Base-by-base conservation (phyloP, 805 yeast species). In the Ogataea trehalophila region DNA sequence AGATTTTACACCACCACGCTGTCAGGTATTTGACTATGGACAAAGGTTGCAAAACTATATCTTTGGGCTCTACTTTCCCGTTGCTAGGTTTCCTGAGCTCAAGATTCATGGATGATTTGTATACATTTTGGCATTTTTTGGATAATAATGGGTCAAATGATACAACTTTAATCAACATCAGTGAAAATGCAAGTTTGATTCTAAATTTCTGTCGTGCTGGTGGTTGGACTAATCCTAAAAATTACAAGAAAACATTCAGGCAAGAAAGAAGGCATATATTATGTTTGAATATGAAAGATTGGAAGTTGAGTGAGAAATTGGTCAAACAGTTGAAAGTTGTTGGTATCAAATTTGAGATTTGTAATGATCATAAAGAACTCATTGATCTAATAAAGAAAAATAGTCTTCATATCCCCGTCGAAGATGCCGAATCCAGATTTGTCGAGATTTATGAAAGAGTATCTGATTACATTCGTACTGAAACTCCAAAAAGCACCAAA, bases 281-380 rank as follows among this genome's bases (percentile, higher is more conserved):
- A 73, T 54, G 70, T 15, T 58, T 80, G 44, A 59, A 71, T 43
- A 55, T 79, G 26, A 60, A 62, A 5, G 59, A 64, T 31, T 80
- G 85, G 85, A 68, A 61, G 50, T 80, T 80, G 5, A 76, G 83
- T 2, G 71, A 75, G 48, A 77, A 77, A 53, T 71, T 80, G 6
- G 76, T 79, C 38, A 64, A 75, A 43, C 81, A 77, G 51, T 67
- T 80, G 51, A 77, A 75, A 67, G 75, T 78, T 47, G 77, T 78
- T 37, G 83, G 83, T 3, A 75, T 80, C 14, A 64, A 79, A 51
- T 79, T 80, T 60, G 82, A 78, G 54, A 69, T 79, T n/a, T 74
- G 81, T 54, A 67, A 63, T 49, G 69, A 74, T 47, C 61, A 72
- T 13, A 62, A 64, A 4, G 72, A 74, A 51, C 62, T 79, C 38